Conservation (phyloP, 495 filamentous ascomycete species). For the Bombardia bombarda region DNA sequence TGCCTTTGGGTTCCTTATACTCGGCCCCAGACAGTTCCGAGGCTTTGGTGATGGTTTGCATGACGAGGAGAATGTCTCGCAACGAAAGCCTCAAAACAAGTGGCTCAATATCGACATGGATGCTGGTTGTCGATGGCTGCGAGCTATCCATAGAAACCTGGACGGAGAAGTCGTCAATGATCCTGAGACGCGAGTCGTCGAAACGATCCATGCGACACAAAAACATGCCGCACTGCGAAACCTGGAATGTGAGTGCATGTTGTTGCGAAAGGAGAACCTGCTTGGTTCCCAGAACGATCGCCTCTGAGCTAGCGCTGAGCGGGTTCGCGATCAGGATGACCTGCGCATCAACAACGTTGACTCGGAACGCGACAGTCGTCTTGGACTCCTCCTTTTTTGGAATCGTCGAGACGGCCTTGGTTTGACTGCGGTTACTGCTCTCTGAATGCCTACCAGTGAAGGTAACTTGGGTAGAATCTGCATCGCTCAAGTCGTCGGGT, state of each 20-base stretch:
- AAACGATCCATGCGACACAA: conserved; percentile 97
- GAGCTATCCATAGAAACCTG: conserved; percentile 82
- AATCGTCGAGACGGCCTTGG: background rate
- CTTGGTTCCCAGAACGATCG: conserved; percentile 91
- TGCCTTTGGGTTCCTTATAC: conserved; percentile 28
- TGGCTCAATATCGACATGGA: conserved; percentile 82
- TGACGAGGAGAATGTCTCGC: conserved; percentile 86
- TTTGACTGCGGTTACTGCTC: conserved; percentile 9
- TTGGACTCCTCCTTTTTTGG: conserved; percentile 29
- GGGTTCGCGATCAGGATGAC: conserved; percentile 95
- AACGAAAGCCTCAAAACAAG: conserved; percentile 87
- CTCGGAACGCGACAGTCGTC: conserved; percentile 78
- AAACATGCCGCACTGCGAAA: conserved; percentile 94
- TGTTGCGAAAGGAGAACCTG: conserved; percentile 89
- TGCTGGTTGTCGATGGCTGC: conserved; percentile 61
- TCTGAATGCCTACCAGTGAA: conserved; percentile 22
- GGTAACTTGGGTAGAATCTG: conserved; percentile 37
- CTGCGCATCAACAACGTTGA: conserved; percentile 92
- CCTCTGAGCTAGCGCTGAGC: conserved; percentile 78
- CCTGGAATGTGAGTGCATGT: conserved; percentile 85
- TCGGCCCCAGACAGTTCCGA: conserved; percentile 71
- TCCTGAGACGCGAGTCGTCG: conserved; percentile 75
- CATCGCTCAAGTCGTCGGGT: conserved; percentile 53
- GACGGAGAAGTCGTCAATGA: conserved; percentile 91
- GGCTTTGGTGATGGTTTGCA: conserved; percentile 88